phyloP scores from a whole-genome alignment of 192 early-diverging fungal genomes.

The Coemansia sp. region DNA sequence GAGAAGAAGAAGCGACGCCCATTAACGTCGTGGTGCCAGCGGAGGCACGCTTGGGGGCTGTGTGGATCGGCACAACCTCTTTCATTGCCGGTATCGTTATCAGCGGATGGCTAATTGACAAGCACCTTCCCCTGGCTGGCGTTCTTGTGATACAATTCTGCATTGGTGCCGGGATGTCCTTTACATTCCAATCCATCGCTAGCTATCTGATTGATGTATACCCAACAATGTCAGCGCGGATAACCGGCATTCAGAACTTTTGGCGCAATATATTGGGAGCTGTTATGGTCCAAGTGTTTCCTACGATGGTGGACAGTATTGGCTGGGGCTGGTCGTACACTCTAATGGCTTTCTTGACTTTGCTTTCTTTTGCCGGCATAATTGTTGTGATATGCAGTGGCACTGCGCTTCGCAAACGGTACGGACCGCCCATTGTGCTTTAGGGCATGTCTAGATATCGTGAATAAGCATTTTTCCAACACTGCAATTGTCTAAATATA shows the following conservation, averaged over 20 bases:
- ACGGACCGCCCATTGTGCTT: slow-evolving; percentile 14
- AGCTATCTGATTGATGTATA: slow-evolving; percentile 57
- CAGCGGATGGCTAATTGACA: slow-evolving; percentile 21
- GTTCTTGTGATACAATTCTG: slow-evolving; percentile 45
- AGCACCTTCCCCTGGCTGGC: slow-evolving; percentile 25
- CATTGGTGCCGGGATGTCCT: slow-evolving; percentile 48
- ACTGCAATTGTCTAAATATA: too few species aligned
- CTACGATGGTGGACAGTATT: too few species aligned
- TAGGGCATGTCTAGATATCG: background rate
- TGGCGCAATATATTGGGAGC: slow-evolving; percentile 46
- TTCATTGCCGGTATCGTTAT: too few species aligned
- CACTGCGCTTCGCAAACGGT: slow-evolving; percentile 24
- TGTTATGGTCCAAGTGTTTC: slow-evolving; percentile 16
- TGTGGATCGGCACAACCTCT: slow-evolving; percentile 24
- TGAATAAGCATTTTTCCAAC: too few species aligned
- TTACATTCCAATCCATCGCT: slow-evolving; percentile 40
- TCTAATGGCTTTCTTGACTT: slow-evolving; percentile 33
- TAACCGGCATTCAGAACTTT: slow-evolving; percentile 17
- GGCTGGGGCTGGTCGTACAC: slow-evolving; percentile 38
- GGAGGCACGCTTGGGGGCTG: slow-evolving; percentile 39
- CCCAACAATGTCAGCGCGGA: slow-evolving; percentile 42
- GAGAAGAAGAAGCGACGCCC: background rate
- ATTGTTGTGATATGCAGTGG: slow-evolving; percentile 37
- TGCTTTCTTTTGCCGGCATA: slow-evolving; percentile 25
- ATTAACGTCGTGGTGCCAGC: slow-evolving; percentile 13